Base-by-base conservation (phyloP, 2,329 filamentous ascomycete species). In the Westerdykella ornata region DNA sequence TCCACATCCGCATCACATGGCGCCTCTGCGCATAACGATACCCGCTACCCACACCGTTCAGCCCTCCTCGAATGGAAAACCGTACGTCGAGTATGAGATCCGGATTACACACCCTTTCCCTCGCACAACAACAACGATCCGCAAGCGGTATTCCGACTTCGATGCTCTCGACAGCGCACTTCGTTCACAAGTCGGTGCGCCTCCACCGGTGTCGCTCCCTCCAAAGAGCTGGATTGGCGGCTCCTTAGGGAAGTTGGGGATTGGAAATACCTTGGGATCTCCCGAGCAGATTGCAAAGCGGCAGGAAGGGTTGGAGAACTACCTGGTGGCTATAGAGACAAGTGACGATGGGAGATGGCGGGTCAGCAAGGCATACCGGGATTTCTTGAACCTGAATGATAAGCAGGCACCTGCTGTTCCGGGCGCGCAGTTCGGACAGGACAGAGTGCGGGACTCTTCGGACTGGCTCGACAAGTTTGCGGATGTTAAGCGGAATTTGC, bases 141-240 rank as follows among this genome's bases (percentile, higher is more conserved):
- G 82, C 57, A 90, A 89, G 67, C 84, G 86, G 55, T 94, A 90
- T 72, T 87, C 82, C 39, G 86, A 92, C 61, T 92, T 92, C 59
- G 70, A 72, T 41, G 63, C 72, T 35, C 78, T 94, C 13, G 79
- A 92, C 67, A 64, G 71, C 20, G 67, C 75, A 3, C 74, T 94
- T 7, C 72, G 73, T 15, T 68, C 74, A 31, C 70, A 79, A 37
- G 76, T 82, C 42, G 80, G 80, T 53, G 59, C 71, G 16, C 64
- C 83, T 15, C 85, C 86, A 6, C 86, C 86, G 0, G 70, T 72
- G 1, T 69, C 82, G 0, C 72, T 90, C 2, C 86, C 86, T 1
- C 70, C 69, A 12, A 92, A 92, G 62, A 80, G 81, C 35, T 92
- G 85, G 85, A 78, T 90, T 59, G 78, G 82, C 13, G 57, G 62